Evolutionary conservation across 2,329 filamentous ascomycete species (phyloP), one percentile per base, ranked within the genome.

Genomic region (Fusarium poae): DNA sequence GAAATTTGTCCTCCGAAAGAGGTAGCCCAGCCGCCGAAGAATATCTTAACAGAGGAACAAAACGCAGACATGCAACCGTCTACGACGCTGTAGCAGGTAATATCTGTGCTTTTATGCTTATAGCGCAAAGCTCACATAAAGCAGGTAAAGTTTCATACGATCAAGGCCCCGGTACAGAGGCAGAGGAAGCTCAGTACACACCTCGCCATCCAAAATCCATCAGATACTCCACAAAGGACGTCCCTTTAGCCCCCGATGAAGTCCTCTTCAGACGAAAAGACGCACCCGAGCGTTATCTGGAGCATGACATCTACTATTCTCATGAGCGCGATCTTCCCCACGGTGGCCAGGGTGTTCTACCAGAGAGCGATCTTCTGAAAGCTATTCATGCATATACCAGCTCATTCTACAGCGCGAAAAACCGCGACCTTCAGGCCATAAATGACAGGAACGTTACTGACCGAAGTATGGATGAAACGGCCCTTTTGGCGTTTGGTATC

Each of bases 391-490:
- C 80, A 29, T 94, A 94, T 73, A 77, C 88, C 2, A 89, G 90
- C 54, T 85, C 86, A 57, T 92, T 89, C 76, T 94, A 93, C 78
- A 82, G 82, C 39, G 79, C 79, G 11, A 76, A 82, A 56, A 73
- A 67, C 25, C 70, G 76, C 62, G 62, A 67, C 52, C 53, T 62
- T 53, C 48, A 65, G 35, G 20, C 48, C 29, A 63, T 71, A n/a
- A 70, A 65, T 32, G 58, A 67, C 10, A 69, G 75, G 30, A 77
- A 76, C 53, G 72, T 85, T 37, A 83, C 87, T 62, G 84, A 87
- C 75, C 77, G 84, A 67, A 92, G 88, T 77, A 88, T 95, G 86
- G 91, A 95, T 74, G 92, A 93, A 80, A 93, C 91, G 16, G 92
- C 92, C 6, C 82, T 95, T 60, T 80, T 95, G 55, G 91, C 92